Percentiles rank a stretch among this genome's conserved stretches.
These are phyloP conservation scores for Trichocladium antarcticum DNA, from an alignment of 495 filamentous ascomycete genomes.

Conservation along the genomic window DNA sequence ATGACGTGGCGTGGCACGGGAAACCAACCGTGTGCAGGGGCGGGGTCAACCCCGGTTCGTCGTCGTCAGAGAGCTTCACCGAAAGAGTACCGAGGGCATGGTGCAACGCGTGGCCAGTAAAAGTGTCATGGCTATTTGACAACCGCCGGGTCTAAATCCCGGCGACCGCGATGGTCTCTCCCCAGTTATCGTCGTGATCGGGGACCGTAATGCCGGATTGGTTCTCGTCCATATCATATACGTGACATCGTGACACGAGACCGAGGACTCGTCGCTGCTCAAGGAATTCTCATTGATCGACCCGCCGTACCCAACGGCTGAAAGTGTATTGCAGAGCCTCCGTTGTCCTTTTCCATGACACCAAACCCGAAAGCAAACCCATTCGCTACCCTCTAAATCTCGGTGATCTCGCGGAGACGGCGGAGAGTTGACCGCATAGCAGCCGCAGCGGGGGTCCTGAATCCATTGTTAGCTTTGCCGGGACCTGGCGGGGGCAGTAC, in stretches of 20 bases:
- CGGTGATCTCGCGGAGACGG: conserved; percentile 92
- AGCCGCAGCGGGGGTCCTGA: conserved; percentile 87
- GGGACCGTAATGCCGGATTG: conserved; percentile 6
- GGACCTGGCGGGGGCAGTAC: neutral
- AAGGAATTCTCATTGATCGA: conserved; percentile 29
- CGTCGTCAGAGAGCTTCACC: conserved; percentile 3
- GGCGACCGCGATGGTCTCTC: conserved; percentile 6
- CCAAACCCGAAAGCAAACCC: conserved; percentile 28
- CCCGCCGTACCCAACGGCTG: conserved; percentile 24
- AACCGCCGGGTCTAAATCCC: conserved; percentile 9
- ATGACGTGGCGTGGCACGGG: neutral
- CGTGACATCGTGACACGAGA: conserved; percentile 15
- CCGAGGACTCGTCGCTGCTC: conserved; percentile 21
- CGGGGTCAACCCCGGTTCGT: neutral
- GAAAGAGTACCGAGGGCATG: neutral
- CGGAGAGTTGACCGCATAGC: conserved; percentile 95
- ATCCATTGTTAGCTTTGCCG: conserved; percentile 17
- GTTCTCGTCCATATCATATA: conserved; percentile 4
- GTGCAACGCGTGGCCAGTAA: neutral
- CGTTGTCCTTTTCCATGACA: conserved; percentile 32
- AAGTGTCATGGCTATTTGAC: conserved; percentile 10
- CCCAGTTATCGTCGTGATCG: conserved; percentile 11
- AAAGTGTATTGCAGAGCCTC: conserved; percentile 27
- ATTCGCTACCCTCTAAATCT: conserved; percentile 54
- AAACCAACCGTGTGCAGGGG: neutral